phyloP scores from a whole-genome alignment of 2,329 filamentous ascomycete species.

The Polychaeton citri region DNA sequence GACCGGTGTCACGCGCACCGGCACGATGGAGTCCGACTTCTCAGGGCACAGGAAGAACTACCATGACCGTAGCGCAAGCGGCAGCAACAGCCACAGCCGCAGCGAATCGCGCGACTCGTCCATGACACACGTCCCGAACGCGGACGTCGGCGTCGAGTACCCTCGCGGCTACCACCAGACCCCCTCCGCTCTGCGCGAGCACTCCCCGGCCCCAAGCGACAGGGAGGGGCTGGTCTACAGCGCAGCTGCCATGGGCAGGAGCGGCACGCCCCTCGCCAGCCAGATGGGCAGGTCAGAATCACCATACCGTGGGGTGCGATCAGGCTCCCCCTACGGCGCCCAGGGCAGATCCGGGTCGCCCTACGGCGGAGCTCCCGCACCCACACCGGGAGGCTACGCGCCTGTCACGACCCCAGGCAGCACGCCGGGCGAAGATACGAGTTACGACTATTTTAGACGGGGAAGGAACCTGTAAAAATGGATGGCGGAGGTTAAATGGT shows the following conservation, averaged over 20 bases:
- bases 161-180: conserved; percentile 36
- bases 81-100: conserved; percentile 4
- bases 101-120: conserved; percentile 16
- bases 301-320: too few relatives aligned
- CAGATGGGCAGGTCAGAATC: not conserved
- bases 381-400: conserved; percentile 15
- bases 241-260: conserved; percentile 19
- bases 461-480: conserved; percentile 7
- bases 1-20: conserved; percentile 16
- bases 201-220: conserved; percentile 24
- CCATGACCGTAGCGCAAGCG: not conserved
- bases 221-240: conserved; percentile 10
- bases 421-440: conserved; percentile 23
- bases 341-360: not conserved
- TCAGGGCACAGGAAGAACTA: not conserved
- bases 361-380: conserved; percentile 2
- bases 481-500: too few relatives aligned
- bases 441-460: conserved; percentile 27
- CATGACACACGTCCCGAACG: conserved; percentile 14
- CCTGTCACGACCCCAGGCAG: conserved; percentile 10
- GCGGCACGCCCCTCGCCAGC: not conserved
- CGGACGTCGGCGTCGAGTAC: conserved; percentile 26
- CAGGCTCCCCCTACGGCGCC: conserved; percentile 7
- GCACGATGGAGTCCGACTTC: conserved; percentile 7
- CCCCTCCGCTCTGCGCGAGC: conserved; percentile 27